phyloP scores from a whole-genome alignment of 441 rosid species.

The Adansonia gregorii region DNA sequence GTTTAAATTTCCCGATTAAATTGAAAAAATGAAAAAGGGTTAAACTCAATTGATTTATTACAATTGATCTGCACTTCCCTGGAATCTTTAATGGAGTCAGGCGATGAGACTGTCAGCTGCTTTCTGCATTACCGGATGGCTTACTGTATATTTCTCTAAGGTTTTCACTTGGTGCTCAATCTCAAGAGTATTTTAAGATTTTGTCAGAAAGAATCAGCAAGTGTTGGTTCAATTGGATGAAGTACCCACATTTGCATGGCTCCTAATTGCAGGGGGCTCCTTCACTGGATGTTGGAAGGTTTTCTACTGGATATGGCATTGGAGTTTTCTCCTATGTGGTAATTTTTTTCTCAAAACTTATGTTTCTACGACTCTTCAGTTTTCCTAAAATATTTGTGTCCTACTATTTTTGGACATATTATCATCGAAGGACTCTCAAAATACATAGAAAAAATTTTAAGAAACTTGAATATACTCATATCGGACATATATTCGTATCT shows the following conservation, averaged over 20 bases:
- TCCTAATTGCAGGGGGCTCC: conserved; percentile 51
- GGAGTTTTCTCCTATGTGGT: conserved; percentile 94
- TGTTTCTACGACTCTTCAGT: too few species aligned
- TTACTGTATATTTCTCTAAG: conserved; percentile 63
- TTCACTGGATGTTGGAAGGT: conserved; percentile 75
- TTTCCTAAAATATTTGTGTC: too few species aligned
- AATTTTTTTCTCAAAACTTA: conserved; percentile 25
- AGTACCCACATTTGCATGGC: background rate
- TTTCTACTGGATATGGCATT: conserved; percentile 82
- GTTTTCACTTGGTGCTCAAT: conserved; percentile 35
- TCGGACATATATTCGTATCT: too few species aligned
- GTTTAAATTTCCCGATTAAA: conserved; percentile 17
- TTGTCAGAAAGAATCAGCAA: background rate
- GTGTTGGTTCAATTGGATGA: background rate
- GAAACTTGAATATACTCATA: too few species aligned
- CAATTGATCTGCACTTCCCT: background rate
- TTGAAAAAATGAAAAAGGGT: background rate
- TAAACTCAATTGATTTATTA: background rate
- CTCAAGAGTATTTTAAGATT: background rate
- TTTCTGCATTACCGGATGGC: conserved; percentile 82
- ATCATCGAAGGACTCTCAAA: too few species aligned
- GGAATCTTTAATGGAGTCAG: conserved; percentile 37
- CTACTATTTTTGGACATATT: too few species aligned
- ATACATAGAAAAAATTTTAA: too few species aligned
- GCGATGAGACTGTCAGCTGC: conserved; percentile 82